A percentile compares a stretch with the other conserved stretches of the same genome.
Conservation (phyloP, 1,139 yeast genomes). For the Debaryomyces sp. region DNA sequence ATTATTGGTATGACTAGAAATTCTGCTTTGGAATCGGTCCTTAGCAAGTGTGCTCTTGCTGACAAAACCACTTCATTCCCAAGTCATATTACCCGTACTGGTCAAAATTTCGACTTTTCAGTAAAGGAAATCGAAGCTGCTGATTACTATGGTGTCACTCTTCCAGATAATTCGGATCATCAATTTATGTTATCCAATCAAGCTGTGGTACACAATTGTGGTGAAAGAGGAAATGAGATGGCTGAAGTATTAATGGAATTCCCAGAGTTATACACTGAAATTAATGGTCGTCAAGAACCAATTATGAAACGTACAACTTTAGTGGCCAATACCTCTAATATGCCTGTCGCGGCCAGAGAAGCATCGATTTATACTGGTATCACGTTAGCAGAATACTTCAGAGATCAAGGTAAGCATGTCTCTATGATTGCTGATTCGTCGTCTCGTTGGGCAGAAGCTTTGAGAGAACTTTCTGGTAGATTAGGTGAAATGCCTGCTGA, state of each 20-base stretch:
- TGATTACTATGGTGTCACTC: slow-evolving; percentile 43
- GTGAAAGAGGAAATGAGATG: slow-evolving; percentile 98
- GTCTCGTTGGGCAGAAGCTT: slow-evolving; percentile 99
- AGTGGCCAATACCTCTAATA: slow-evolving; percentile 97
- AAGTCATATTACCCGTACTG: slow-evolving; percentile 18
- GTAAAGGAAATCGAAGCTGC: slow-evolving; percentile 25
- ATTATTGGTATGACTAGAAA: slow-evolving; percentile 17
- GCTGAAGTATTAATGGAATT: slow-evolving; percentile 99
- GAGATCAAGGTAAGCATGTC: slow-evolving; percentile 99
- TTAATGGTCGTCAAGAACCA: slow-evolving; percentile 93
- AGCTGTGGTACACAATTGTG: slow-evolving; percentile 49
- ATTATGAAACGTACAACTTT: slow-evolving; percentile 99
- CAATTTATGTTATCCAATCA: slow-evolving; percentile 39
- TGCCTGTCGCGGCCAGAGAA: slow-evolving; percentile 99
- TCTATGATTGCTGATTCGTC: slow-evolving; percentile 99
- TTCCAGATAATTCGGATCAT: slow-evolving; percentile 39
- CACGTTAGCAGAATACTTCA: slow-evolving; percentile 96
- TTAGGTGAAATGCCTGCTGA: slow-evolving; percentile 99
- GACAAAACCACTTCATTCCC: slow-evolving; percentile 15
- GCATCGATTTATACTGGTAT: slow-evolving; percentile 99
- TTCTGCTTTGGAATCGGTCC: slow-evolving; percentile 20
- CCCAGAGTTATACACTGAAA: slow-evolving; percentile 94
- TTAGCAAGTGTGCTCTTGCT: slow-evolving; percentile 21
- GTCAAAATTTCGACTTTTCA: slow-evolving; percentile 28
- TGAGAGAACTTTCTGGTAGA: slow-evolving; percentile 99